A percentile compares a stretch with the other conserved stretches of the same genome.
Conservation (phyloP, 495 filamentous ascomycete species). For the Melanomma pulvis-pyrius region DNA sequence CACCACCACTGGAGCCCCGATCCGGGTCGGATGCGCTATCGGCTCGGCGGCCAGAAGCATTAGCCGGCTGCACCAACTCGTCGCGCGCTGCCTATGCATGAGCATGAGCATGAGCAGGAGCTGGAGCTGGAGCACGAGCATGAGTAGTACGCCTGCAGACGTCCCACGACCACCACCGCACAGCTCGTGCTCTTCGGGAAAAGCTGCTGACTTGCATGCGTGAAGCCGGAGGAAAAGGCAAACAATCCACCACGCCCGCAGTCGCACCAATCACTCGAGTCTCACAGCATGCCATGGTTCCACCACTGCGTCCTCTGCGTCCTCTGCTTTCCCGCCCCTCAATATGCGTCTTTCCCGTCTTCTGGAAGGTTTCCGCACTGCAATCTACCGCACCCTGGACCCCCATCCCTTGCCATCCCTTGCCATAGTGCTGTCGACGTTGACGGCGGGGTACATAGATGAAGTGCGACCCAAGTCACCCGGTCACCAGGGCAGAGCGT, state of each 20-base stretch:
- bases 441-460: conserved; percentile 36
- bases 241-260: background rate
- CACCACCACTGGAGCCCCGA: conserved; percentile 2
- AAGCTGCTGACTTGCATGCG: background rate
- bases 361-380: conserved; percentile 25
- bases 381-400: conserved; percentile 27
- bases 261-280: too few relatives aligned
- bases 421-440: conserved; percentile 23
- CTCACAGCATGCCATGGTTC: background rate
- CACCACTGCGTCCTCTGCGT: background rate
- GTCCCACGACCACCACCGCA: background rate
- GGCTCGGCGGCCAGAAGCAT: conserved; percentile 14
- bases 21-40: conserved; percentile 12
- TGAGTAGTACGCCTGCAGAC: conserved; percentile 4
- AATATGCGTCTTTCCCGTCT: conserved; percentile 22
- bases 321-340: background rate
- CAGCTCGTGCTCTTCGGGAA: too few relatives aligned
- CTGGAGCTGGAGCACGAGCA: too few relatives aligned
- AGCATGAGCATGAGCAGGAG: background rate
- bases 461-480: conserved; percentile 26
- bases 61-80: conserved; percentile 2
- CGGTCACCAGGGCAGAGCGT: conserved; percentile 11
- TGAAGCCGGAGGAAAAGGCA: background rate
- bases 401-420: conserved; percentile 8
- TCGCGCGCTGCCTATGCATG: conserved; percentile 3